Evolutionary conservation across 352 stramenopile genomes (phyloP).

Genomic region (Blastocystis sp.): DNA sequence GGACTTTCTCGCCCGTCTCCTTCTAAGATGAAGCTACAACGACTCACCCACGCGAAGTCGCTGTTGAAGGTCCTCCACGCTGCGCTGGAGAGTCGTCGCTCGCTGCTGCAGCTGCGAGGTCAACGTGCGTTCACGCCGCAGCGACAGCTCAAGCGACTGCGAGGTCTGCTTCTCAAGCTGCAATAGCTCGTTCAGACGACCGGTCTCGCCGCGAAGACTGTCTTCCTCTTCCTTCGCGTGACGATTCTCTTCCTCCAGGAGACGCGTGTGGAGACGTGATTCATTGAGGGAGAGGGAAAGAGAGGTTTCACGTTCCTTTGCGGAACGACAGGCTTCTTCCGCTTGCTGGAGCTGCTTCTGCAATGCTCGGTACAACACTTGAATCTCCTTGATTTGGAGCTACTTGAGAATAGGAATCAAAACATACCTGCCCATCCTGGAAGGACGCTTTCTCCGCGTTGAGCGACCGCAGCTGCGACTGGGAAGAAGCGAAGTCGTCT

Average conservation of each 20-base stretch:
- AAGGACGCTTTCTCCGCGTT: background rate
- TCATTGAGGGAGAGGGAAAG: background rate
- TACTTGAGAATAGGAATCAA: background rate
- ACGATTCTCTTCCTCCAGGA: background rate
- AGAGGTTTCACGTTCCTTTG: background rate
- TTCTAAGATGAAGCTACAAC: background rate
- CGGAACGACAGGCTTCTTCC: background rate
- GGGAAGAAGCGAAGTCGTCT: background rate
- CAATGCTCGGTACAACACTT: background rate
- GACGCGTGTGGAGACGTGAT: background rate
- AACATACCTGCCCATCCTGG: background rate
- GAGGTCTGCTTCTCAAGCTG: background rate
- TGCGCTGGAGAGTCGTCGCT: background rate
- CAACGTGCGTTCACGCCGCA: background rate
- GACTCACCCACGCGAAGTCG: background rate
- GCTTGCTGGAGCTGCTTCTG: background rate
- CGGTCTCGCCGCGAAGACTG: background rate
- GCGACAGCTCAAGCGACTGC: background rate
- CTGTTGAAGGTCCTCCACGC: background rate
- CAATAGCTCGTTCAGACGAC: background rate
- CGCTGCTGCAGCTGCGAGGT: background rate
- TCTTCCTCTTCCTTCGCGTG: background rate
- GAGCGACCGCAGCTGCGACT: background rate
- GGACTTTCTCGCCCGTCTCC: background rate
- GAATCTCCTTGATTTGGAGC: slow-evolving; percentile 29